Evolutionary conservation across 2,329 filamentous ascomycete species (phyloP).

Genomic region (Biscogniauxia mediterranea): DNA sequence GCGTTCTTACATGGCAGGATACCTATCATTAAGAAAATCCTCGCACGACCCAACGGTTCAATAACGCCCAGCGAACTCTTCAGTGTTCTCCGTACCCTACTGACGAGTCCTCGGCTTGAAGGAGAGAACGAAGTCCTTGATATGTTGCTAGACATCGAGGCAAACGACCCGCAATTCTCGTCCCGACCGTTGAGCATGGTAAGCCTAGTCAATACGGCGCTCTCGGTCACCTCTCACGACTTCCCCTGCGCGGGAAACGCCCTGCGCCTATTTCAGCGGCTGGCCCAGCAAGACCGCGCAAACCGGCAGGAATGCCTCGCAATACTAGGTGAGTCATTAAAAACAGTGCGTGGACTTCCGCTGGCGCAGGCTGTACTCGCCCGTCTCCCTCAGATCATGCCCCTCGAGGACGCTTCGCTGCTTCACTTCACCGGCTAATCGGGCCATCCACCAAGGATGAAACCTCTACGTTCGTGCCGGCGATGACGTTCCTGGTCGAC

Average conservation of each 20-base stretch:
- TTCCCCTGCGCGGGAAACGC: background rate
- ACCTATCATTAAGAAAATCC: background rate
- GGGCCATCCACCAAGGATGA: background rate
- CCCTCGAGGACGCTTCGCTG: background rate
- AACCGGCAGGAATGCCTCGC: background rate
- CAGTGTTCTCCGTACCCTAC: background rate
- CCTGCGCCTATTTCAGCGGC: background rate
- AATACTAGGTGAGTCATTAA: background rate
- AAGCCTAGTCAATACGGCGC: background rate
- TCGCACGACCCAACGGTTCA: background rate
- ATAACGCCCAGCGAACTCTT: background rate
- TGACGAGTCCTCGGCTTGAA: background rate
- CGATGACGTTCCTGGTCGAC: constrained; percentile 1
- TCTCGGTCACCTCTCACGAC: background rate
- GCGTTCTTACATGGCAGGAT: background rate
- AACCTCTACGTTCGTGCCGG: background rate
- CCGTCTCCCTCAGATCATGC: background rate
- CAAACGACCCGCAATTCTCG: background rate
- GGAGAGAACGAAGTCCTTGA: background rate
- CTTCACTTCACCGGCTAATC: background rate
- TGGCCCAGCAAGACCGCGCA: background rate
- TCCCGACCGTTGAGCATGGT: background rate
- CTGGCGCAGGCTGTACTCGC: background rate
- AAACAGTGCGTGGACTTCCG: background rate
- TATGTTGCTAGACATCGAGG: background rate